Conservation (phyloP, 2,329 filamentous ascomycete species). For the Leptographium radiaticola region DNA sequence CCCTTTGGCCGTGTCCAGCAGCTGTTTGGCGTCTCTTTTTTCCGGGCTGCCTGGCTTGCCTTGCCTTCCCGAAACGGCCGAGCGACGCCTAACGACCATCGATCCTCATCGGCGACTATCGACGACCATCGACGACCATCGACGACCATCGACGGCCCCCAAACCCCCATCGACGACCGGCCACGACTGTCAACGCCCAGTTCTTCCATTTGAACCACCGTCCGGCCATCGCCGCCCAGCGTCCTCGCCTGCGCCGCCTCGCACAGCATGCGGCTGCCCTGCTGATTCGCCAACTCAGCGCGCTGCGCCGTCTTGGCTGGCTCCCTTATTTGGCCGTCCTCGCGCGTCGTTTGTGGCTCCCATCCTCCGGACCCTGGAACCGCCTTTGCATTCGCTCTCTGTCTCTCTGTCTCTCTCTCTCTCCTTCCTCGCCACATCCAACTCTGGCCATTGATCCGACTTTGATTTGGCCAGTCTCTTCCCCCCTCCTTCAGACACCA, state of each 20-base stretch:
- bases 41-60: too few relatives aligned
- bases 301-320: neutral
- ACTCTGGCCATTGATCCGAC: too few relatives aligned
- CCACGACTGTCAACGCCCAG: too few relatives aligned
- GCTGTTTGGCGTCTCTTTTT: too few relatives aligned
- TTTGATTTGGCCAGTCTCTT: neutral
- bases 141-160: too few relatives aligned
- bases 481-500: constrained; percentile 20
- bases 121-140: too few relatives aligned
- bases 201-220: too few relatives aligned
- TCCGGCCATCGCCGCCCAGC: neutral
- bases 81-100: too few relatives aligned
- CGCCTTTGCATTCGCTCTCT: neutral
- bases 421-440: neutral
- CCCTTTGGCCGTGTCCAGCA: neutral
- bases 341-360: neutral
- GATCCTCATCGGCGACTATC: too few relatives aligned
- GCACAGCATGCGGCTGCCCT: neutral
- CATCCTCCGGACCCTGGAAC: too few relatives aligned
- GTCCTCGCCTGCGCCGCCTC: neutral
- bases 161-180: too few relatives aligned
- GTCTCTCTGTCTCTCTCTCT: neutral
- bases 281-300: neutral
- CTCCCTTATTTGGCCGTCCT: neutral
- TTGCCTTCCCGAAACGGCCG: too few relatives aligned